Evolutionary conservation across 495 filamentous ascomycete genomes (phyloP).

Genomic region (Choiromyces venosus): DNA sequence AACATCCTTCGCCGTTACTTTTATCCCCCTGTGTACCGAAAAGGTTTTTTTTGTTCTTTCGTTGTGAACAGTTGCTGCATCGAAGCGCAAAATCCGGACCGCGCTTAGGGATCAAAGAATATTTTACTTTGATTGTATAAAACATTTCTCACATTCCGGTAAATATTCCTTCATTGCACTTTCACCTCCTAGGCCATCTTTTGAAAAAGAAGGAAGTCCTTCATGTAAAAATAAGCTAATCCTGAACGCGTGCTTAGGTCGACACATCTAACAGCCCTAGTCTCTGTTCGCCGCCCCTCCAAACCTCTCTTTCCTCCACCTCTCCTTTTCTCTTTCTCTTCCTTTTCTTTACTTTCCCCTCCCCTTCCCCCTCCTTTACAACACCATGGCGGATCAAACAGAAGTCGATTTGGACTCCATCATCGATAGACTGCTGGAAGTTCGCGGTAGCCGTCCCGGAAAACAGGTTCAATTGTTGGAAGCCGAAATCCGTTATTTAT

Average conservation of each 20-base stretch:
- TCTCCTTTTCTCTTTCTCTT: constrained; percentile 32
- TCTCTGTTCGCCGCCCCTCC: constrained; percentile 26
- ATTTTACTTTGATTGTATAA: constrained; percentile 4
- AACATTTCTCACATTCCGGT: not conserved
- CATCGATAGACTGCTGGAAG: constrained; percentile 95
- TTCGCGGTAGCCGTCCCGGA: constrained; percentile 93
- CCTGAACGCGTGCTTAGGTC: constrained; percentile 37
- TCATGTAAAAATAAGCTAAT: constrained; percentile 15
- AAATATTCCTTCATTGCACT: constrained; percentile 1
- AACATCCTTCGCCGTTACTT: constrained; percentile 8
- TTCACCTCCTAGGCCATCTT: not conserved
- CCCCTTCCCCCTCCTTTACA: constrained; percentile 23
- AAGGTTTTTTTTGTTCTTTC: constrained; percentile 34
- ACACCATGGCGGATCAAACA: constrained; percentile 83
- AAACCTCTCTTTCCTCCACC: constrained; percentile 21
- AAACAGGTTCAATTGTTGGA: constrained; percentile 98
- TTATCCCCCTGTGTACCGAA: constrained; percentile 30
- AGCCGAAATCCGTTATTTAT: constrained; percentile 93
- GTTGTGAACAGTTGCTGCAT: constrained; percentile 29
- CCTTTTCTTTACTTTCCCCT: constrained; percentile 9
- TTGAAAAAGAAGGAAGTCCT: constrained; percentile 10
- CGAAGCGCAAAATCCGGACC: constrained; percentile 27
- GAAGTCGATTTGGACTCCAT: constrained; percentile 99
- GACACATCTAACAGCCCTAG: constrained; percentile 27
- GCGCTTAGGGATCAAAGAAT: constrained; percentile 13